Conservation (phyloP, 192 early-diverging fungal genomes). For the Diversispora epigaea region DNA sequence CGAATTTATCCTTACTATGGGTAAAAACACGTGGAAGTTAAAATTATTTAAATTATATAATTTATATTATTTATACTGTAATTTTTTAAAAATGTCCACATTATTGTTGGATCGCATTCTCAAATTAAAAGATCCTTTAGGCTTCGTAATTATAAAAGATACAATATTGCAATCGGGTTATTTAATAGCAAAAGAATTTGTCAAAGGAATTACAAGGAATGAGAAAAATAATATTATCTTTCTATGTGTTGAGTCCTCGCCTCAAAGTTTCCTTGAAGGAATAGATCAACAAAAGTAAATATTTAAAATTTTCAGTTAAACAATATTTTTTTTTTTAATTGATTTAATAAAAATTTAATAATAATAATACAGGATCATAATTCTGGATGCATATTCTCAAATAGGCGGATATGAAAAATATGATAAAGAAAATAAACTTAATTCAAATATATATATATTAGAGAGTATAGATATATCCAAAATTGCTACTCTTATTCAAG, state of each 20-base stretch:
- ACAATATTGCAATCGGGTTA: conserved; percentile 16
- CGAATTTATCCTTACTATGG: no score
- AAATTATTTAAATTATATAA: no score
- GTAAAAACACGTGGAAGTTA: no score
- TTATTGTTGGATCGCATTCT: conserved; percentile 5
- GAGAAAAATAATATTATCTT: not conserved
- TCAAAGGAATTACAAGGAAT: not conserved
- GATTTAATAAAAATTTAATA: not conserved
- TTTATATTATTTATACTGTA: no score
- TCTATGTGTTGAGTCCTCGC: conserved; percentile 10
- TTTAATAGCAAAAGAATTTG: conserved; percentile 6
- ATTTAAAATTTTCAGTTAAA: no score
- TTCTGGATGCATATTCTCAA: conserved; percentile 9
- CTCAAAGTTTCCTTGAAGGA: not conserved
- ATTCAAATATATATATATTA: not conserved
- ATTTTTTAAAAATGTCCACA: not conserved
- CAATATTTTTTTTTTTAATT: not conserved
- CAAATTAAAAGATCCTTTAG: not conserved
- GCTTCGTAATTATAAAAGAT: not conserved
- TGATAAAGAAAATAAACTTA: not conserved
- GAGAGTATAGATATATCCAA: not conserved
- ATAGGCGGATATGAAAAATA: not conserved
- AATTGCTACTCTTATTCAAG: no score
- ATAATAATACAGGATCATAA: not conserved
- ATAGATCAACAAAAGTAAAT: not conserved